Percentiles rank a stretch among this genome's conserved stretches.
phyloP scores from a whole-genome alignment of 2,329 filamentous ascomycete genomes.

The Cryphonectria parasitica region DNA sequence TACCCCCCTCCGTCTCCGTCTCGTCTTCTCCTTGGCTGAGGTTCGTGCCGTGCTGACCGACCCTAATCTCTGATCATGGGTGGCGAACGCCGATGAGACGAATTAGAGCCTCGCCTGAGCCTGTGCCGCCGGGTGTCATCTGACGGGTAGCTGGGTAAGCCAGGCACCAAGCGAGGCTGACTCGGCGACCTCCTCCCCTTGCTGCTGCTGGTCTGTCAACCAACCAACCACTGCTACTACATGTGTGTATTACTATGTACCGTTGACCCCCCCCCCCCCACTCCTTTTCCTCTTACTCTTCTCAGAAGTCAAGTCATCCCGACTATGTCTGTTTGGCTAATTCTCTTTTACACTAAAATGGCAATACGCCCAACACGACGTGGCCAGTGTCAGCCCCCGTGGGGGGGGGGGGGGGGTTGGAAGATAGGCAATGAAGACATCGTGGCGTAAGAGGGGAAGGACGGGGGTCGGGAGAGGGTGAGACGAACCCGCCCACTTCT shows the following conservation, averaged over 20 bases:
- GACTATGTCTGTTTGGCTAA: neutral
- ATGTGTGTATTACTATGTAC: neutral
- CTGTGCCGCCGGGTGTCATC: conserved; percentile 16
- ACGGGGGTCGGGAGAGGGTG: conserved; percentile 2
- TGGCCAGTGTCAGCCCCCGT: conserved; percentile 17
- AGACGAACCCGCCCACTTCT: neutral
- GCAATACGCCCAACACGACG: conserved; percentile 13
- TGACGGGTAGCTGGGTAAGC: conserved; percentile 22
- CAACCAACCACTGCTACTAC: no score
- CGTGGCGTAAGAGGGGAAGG: neutral
- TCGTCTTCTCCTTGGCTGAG: conserved; percentile 4
- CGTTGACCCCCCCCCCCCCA: neutral
- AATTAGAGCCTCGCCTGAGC: neutral
- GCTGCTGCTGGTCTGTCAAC: neutral
- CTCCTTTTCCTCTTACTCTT: neutral
- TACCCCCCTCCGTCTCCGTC: neutral
- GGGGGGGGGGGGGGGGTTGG: conserved; percentile 9
- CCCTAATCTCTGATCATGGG: neutral
- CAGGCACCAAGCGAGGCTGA: conserved; percentile 24
- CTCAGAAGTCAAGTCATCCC: neutral
- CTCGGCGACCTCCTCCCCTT: conserved; percentile 1
- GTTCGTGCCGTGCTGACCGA: conserved; percentile 13
- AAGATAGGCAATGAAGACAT: conserved; percentile 13
- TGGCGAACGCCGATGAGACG: conserved; percentile 10
- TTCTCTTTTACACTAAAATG: neutral